Evolutionary conservation across 441 rosid genomes (phyloP).

Genomic region (Aquilaria agallochum): DNA sequence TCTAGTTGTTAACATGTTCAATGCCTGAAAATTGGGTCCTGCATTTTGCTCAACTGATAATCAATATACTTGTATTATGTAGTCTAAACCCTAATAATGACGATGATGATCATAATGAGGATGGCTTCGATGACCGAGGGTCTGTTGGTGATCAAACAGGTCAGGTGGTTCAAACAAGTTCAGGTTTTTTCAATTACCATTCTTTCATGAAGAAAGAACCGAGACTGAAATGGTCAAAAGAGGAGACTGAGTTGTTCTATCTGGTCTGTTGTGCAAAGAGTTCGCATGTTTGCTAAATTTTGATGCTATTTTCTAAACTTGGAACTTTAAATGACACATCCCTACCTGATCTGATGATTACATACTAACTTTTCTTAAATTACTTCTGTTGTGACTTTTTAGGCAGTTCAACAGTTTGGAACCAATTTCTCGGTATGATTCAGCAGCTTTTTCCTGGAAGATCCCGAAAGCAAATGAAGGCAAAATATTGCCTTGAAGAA

Average conservation of each 20-base stretch:
- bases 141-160: constrained; percentile 20
- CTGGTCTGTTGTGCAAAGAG: constrained; percentile 33
- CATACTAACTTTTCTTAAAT: constrained; percentile 12
- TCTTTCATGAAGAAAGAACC: constrained; percentile 69
- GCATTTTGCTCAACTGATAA: no score
- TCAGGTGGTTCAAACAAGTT: constrained; percentile 21
- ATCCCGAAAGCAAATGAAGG: constrained; percentile 72
- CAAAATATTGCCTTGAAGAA: constrained; percentile 75
- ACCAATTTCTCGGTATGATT: constrained; percentile 75
- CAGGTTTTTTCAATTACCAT: constrained; percentile 53
- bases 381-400: constrained; percentile 3
- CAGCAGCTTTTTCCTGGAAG: constrained; percentile 71
- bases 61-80: constrained; percentile 20
- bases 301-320: no score
- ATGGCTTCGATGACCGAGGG: constrained; percentile 22
- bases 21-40: no score
- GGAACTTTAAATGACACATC: no score
- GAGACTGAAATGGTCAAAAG: constrained; percentile 77
- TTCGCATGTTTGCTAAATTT: no score
- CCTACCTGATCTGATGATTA: constrained; percentile 8
- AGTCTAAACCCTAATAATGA: constrained; percentile 27
- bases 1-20: no score
- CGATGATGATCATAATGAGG: constrained; percentile 40
- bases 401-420: constrained; percentile 86
- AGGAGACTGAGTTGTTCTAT: constrained; percentile 81